Conservation (phyloP, 164 flowering plant species). For the Sextonia rubra region DNA sequence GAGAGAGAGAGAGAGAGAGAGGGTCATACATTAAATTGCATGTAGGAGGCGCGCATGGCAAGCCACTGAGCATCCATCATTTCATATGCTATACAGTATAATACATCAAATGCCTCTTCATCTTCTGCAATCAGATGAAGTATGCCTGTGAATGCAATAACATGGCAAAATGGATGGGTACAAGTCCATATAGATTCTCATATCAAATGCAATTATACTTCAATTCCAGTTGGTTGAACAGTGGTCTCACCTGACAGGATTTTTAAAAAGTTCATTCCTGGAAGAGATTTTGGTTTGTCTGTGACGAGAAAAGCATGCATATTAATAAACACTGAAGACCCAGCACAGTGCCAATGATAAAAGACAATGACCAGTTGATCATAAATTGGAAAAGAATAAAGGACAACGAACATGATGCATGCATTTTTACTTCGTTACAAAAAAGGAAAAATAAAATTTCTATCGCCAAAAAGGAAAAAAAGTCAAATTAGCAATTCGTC, state of each 20-base stretch:
- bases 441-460: no score
- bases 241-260: conserved; percentile 62
- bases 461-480: not conserved
- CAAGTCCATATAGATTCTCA: not conserved
- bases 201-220: not conserved
- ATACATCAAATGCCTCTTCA: conserved; percentile 80
- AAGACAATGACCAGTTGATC: not conserved
- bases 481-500: no score
- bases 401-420: not conserved
- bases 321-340: not conserved
- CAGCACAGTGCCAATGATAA: no score
- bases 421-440: not conserved
- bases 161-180: not conserved
- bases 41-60: conserved; percentile 93
- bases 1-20: no score
- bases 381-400: not conserved
- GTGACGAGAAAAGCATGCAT: conserved; percentile 23
- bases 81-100: conserved; percentile 83
- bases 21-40: conserved; percentile 85
- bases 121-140: conserved; percentile 59
- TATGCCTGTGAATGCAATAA: not conserved
- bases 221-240: not conserved
- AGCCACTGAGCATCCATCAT: conserved; percentile 99
- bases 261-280: conserved; percentile 71
- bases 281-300: conserved; percentile 77